Percentiles rank a stretch among this genome's conserved stretches.
phyloP scores from a whole-genome alignment of 164 flowering plant genomes.

The Vitis amurensis region DNA sequence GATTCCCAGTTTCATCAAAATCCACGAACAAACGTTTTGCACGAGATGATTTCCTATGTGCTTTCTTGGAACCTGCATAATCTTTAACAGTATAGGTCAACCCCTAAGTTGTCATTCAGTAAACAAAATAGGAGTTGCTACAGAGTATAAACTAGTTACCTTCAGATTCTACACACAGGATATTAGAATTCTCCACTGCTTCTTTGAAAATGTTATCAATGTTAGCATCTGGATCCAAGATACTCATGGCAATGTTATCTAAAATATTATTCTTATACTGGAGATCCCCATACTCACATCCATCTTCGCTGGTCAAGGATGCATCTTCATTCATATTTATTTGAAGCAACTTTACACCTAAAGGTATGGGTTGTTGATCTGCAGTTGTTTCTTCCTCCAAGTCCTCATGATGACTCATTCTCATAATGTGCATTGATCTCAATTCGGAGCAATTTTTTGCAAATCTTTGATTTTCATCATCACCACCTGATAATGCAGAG shows the following conservation, averaged over 20 bases:
- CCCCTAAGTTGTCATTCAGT: too few species aligned
- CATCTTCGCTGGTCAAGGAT: constrained; percentile 25
- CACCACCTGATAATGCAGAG: constrained; percentile 31
- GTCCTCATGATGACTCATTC: constrained; percentile 21
- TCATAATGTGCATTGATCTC: constrained; percentile 22
- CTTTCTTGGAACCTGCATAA: constrained; percentile 18
- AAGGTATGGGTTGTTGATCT: constrained; percentile 22
- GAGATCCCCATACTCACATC: constrained; percentile 22
- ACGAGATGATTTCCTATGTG: constrained; percentile 15
- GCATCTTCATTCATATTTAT: constrained; percentile 34
- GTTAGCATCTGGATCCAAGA: constrained; percentile 24
- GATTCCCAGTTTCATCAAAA: constrained; percentile 31
- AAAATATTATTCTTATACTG: constrained; percentile 22
- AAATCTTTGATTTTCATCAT: constrained; percentile 25
- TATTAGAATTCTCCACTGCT: constrained; percentile 27
- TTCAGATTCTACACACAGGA: constrained; percentile 14
- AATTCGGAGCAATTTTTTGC: constrained; percentile 18
- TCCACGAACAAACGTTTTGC: constrained; percentile 24
- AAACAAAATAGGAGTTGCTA: not conserved
- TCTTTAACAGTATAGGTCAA: not conserved
- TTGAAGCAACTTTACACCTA: constrained; percentile 26
- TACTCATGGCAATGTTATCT: constrained; percentile 28
- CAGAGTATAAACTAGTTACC: constrained; percentile 9
- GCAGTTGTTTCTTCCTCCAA: constrained; percentile 25
- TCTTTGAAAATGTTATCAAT: constrained; percentile 32